Conservation (phyloP, 495 filamentous ascomycete species). For the Penicillium robsamsonii region DNA sequence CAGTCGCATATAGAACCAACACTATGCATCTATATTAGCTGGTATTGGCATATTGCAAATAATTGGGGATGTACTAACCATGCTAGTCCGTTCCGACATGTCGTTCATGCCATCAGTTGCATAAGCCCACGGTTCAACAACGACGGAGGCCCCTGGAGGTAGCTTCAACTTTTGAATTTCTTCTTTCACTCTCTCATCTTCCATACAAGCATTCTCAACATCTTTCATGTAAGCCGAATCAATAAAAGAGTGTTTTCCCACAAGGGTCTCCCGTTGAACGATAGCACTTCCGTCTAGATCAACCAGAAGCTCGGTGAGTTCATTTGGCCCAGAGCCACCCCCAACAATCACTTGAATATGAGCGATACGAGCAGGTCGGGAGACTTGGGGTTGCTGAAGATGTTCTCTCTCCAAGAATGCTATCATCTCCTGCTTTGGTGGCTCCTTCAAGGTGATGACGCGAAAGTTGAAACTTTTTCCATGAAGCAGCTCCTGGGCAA, state of each 20-base stretch:
- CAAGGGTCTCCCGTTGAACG: slow-evolving; percentile 14
- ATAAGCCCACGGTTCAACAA: slow-evolving; percentile 41
- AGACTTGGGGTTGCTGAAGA: slow-evolving; percentile 2
- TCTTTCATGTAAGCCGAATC: slow-evolving; percentile 33
- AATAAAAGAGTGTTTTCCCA: slow-evolving; percentile 31
- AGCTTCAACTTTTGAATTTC: slow-evolving; percentile 28
- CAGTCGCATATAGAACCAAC: slow-evolving; percentile 34
- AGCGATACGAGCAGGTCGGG: slow-evolving; percentile 20
- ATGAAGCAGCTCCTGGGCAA: slow-evolving; percentile 9
- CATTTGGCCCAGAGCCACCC: slow-evolving; percentile 7
- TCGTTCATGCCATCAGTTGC: slow-evolving; percentile 41
- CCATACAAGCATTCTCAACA: slow-evolving; percentile 29
- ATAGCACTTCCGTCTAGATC: slow-evolving; percentile 16
- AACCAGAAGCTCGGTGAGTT: slow-evolving; percentile 21
- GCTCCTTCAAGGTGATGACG: slow-evolving; percentile 29
- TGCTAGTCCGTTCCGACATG: slow-evolving; percentile 32
- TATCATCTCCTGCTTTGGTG: slow-evolving; percentile 28
- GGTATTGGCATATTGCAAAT: background rate
- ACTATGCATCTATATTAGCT: slow-evolving; percentile 16
- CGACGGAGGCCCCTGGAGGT: slow-evolving; percentile 29
- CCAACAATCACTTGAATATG: slow-evolving; percentile 21
- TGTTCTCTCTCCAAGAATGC: slow-evolving; percentile 26
- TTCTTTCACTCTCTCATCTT: slow-evolving; percentile 20
- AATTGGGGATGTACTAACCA: slow-evolving; percentile 16
- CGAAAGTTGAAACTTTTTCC: slow-evolving; percentile 18